Percentiles rank a stretch among this genome's conserved stretches.
Evolutionary conservation across 805 yeast genomes (phyloP).

Genomic region (Komagataella kurtzmanii): DNA sequence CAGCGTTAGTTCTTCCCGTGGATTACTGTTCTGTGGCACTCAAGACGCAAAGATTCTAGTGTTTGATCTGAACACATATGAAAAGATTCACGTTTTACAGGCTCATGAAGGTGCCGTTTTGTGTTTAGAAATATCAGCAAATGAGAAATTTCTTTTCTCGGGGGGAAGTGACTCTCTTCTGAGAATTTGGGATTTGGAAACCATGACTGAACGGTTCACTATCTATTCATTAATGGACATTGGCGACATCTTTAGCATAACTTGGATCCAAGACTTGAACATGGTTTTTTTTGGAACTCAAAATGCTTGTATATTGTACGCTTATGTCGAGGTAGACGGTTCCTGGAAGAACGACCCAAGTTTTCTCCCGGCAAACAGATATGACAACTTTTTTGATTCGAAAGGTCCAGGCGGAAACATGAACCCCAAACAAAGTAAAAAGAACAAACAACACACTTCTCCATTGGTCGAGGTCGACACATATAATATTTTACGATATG

Average conservation of each 20-base stretch:
- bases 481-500: slow-evolving; percentile 57
- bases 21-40: slow-evolving; percentile 75
- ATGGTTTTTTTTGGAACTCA: slow-evolving; percentile 82
- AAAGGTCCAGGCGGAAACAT: slow-evolving; percentile 63
- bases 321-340: slow-evolving; percentile 21
- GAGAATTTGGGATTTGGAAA: slow-evolving; percentile 64
- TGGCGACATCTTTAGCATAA: slow-evolving; percentile 83
- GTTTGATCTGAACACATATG: slow-evolving; percentile 53
- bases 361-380: slow-evolving; percentile 50
- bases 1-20: slow-evolving; percentile 42
- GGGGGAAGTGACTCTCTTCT: slow-evolving; percentile 88
- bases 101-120: slow-evolving; percentile 71
- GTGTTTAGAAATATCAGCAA: slow-evolving; percentile 42
- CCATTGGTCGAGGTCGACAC: slow-evolving; percentile 55
- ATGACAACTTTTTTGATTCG: slow-evolving; percentile 82
- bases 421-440: slow-evolving; percentile 6
- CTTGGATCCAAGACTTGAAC: slow-evolving; percentile 46
- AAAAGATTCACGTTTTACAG: slow-evolving; percentile 32
- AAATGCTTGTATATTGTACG: slow-evolving; percentile 78
- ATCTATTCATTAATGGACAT: slow-evolving; percentile 78
- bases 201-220: slow-evolving; percentile 42
- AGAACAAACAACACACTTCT: slow-evolving; percentile 13
- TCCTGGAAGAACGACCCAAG: slow-evolving; percentile 15
- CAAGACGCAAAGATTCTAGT: slow-evolving; percentile 72
- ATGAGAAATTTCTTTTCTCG: slow-evolving; percentile 53